These are phyloP conservation scores for Chiua virens DNA, from an alignment of 768 basidiomycete species.

Conservation along the genomic window DNA sequence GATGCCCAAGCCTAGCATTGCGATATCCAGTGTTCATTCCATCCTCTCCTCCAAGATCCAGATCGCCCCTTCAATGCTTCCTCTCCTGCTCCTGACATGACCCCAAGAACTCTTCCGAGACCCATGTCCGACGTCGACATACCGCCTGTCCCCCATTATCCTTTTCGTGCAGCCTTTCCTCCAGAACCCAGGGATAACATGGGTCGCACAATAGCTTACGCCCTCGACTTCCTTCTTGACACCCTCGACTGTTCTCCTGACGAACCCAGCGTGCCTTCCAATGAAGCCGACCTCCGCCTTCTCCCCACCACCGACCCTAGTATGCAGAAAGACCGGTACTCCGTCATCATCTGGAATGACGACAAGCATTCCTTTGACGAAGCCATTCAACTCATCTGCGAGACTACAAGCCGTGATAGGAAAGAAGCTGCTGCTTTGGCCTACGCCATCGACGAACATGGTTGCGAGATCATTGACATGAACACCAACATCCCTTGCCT, in stretches of 20 bases:
- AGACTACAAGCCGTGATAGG: constrained; percentile 47
- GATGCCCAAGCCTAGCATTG: constrained; percentile 85
- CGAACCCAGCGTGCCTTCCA: constrained; percentile 64
- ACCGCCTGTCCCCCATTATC: constrained; percentile 61
- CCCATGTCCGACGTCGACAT: constrained; percentile 47
- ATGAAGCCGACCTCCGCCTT: constrained; percentile 67
- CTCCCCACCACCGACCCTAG: constrained; percentile 77
- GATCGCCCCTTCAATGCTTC: constrained; percentile 11
- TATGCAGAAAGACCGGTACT: constrained; percentile 78
- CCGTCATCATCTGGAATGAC: constrained; percentile 92
- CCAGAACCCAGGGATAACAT: constrained; percentile 73
- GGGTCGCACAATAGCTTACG: constrained; percentile 70
- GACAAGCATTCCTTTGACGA: constrained; percentile 95
- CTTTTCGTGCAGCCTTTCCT: constrained; percentile 55
- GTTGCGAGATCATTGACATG: constrained; percentile 83
- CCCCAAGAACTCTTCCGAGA: constrained; percentile 42
- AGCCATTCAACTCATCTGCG: constrained; percentile 70
- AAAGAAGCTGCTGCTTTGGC: constrained; percentile 60
- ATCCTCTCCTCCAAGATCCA: constrained; percentile 51
- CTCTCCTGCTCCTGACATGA: constrained; percentile 29
- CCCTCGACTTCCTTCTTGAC: constrained; percentile 80
- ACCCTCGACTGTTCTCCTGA: constrained; percentile 82
- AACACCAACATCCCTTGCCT: constrained; percentile 51
- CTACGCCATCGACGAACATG: constrained; percentile 69
- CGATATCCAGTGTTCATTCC: constrained; percentile 67